Evolutionary conservation across 2,329 filamentous ascomycete species (phyloP).

Genomic region (Aureobasidium sp.): DNA sequence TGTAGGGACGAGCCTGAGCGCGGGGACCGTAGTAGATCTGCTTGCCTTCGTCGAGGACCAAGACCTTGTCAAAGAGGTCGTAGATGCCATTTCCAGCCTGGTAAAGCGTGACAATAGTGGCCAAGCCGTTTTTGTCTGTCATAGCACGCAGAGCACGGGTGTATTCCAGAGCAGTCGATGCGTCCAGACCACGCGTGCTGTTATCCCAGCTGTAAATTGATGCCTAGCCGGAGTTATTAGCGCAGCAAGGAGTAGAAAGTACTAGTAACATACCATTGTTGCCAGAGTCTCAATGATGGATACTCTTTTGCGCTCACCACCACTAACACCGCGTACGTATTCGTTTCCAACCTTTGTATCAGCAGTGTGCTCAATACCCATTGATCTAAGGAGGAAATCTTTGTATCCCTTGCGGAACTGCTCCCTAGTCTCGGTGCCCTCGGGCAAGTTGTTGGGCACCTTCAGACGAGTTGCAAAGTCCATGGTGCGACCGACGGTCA

Average conservation of each 20-base stretch:
- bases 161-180: constrained; percentile 67
- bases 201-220: constrained; percentile 75
- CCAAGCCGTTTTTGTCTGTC: constrained; percentile 67
- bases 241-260: too few relatives aligned
- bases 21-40: constrained; percentile 71
- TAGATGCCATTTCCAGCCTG: constrained; percentile 78
- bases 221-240: constrained; percentile 33
- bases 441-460: constrained; percentile 48
- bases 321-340: constrained; percentile 71
- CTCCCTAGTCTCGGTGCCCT: constrained; percentile 41
- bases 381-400: constrained; percentile 63
- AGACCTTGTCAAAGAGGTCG: constrained; percentile 74
- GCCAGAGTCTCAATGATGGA: constrained; percentile 72
- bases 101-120: constrained; percentile 71
- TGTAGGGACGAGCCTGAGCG: constrained; percentile 66
- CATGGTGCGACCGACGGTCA: constrained; percentile 63
- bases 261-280: constrained; percentile 38
- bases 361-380: constrained; percentile 65
- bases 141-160: constrained; percentile 67
- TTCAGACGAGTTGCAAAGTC: constrained; percentile 61
- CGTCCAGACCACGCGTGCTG: constrained; percentile 70
- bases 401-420: constrained; percentile 54
- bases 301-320: constrained; percentile 74
- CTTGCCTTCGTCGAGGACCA: constrained; percentile 72
- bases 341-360: constrained; percentile 75